Evolutionary conservation across 768 basidiomycete genomes (phyloP), one percentile per base, ranked within the genome.

Genomic region (Russula olivacea): DNA sequence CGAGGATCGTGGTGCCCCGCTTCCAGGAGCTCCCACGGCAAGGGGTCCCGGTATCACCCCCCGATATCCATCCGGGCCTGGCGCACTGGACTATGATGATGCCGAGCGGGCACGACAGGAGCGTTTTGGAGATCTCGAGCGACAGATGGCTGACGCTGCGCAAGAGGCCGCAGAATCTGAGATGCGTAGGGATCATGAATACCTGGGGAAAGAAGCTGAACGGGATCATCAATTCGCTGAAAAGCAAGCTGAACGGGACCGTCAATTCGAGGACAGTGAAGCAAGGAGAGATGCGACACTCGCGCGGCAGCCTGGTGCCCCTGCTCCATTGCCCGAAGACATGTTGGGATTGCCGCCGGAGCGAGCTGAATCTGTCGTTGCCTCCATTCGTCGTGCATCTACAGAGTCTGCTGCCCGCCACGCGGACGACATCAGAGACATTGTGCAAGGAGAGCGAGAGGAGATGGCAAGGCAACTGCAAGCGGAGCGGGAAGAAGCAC

Each of bases 121-220:
- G 59, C 82, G 82, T 21, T 76, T 91, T 28, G 79, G 79, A 11
- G 84, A 83, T 0, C 77, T 82, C 21, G 82, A 85, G 55, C 72
- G 75, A 21, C 78, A 78, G 23, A 70, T 90, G 14, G 75, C 77
- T 4, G 75, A 81, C 34, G 75, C 81, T 6, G 76, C 78, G 10
- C 75, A 77, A 9, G 77, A 78, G 2, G 81, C 83, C 0, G 79
- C 81, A 40, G 81, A 83, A 55, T 82, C 81, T 0, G 90, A 92
- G 68, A 79, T 82, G 28, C 76, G 76, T 51, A 81, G 89, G 11
- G 89, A 91, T 61, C 72, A 71, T 9, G 82, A 85, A 34, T 91
- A 89, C 74, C 79, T 81, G 19, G 74, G 75, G 1, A 80, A 82
- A 62, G 90, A 92, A 72, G 83, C 86, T 12, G 83, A 82, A 55